Evolutionary conservation across 108 stramenopile genomes (phyloP).

Genomic region (Skeletonema costatum): DNA sequence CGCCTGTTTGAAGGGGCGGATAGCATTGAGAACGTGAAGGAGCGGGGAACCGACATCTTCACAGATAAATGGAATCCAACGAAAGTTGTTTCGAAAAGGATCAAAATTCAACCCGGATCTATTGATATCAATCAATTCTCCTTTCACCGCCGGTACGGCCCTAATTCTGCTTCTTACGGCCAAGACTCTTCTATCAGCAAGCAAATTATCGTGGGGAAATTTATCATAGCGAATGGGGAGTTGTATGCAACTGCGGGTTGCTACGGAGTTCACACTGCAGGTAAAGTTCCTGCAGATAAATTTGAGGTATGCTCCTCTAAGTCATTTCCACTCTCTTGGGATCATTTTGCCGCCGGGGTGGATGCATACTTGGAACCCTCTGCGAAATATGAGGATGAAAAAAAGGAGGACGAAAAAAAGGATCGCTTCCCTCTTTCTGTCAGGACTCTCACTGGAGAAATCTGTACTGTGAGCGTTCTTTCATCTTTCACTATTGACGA

Average conservation of each 20-base stretch:
- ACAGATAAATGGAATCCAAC: too few species aligned
- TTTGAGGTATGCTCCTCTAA: neutral
- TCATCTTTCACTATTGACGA: constrained; percentile 19
- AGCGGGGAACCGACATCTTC: too few species aligned
- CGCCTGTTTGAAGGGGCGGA: too few species aligned
- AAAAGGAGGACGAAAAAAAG: neutral
- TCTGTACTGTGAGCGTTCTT: constrained; percentile 1
- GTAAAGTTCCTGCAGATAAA: neutral
- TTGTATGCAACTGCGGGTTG: neutral
- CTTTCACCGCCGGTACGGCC: too few species aligned
- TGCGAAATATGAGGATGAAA: too few species aligned
- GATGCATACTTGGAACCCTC: neutral
- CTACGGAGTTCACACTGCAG: neutral
- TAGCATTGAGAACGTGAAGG: too few species aligned
- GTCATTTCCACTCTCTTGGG: neutral
- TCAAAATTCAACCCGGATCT: neutral
- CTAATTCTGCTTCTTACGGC: too few species aligned
- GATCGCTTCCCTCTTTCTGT: neutral
- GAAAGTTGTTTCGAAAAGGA: too few species aligned
- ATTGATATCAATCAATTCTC: neutral
- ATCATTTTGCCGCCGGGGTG: neutral
- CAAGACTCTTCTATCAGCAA: neutral
- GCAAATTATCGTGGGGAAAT: neutral
- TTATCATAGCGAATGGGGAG: neutral
- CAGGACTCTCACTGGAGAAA: constrained; percentile 1